phyloP scores from a whole-genome alignment of 2,329 filamentous ascomycete species.

The Neospermospora avenae region DNA sequence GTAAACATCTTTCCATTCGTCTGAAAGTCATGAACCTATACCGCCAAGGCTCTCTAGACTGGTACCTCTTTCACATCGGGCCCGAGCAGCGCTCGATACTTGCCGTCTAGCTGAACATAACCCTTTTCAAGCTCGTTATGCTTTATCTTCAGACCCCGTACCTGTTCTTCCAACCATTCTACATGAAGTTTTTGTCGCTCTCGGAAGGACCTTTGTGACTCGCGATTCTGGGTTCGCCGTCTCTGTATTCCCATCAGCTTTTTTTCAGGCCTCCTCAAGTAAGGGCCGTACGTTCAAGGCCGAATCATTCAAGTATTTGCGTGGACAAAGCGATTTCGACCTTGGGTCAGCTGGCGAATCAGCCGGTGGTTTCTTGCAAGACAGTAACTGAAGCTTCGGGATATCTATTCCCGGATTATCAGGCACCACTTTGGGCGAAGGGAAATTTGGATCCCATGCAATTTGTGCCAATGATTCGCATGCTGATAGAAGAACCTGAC shows the following conservation, averaged over 20 bases:
- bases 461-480: too few species aligned
- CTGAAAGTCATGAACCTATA: background rate
- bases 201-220: slow-evolving; percentile 3
- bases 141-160: background rate
- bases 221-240: slow-evolving; percentile 5
- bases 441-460: too few species aligned
- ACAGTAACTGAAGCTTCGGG: too few species aligned
- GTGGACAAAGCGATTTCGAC: too few species aligned
- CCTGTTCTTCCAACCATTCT: background rate
- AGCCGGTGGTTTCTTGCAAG: too few species aligned
- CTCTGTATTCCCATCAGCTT: background rate
- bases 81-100: slow-evolving; percentile 3
- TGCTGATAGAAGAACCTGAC: too few species aligned
- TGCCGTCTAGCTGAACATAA: background rate
- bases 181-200: slow-evolving; percentile 5
- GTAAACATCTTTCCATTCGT: too few species aligned
- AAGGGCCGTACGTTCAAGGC: too few species aligned
- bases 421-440: too few species aligned
- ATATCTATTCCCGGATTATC: too few species aligned
- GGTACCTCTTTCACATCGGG: background rate
- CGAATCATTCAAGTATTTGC: too few species aligned
- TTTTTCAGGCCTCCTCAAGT: background rate
- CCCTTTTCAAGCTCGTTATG: background rate
- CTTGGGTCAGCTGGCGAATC: too few species aligned
- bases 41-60: background rate